Base-by-base conservation (phyloP, 1,284 basidiomycete species). In the Ustilago nuda region DNA sequence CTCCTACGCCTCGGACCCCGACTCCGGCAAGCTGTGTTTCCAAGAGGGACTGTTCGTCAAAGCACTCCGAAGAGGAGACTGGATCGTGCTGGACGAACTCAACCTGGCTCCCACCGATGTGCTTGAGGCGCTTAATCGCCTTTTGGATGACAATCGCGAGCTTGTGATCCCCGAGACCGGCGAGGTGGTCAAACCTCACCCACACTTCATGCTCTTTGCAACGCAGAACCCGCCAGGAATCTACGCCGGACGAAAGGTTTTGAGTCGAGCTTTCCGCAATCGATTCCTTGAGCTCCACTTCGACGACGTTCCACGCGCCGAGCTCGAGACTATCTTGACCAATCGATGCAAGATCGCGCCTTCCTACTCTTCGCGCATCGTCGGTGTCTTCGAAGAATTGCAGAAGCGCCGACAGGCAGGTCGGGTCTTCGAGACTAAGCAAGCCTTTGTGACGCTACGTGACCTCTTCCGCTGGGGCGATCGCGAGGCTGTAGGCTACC, bases 281-380 rank as follows among this genome's bases (percentile, higher is more conserved):
- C 93, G 97, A n/a, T 99, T 99, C 87, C 89, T 99, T 15, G 97
- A 99, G 87, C 93, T 99, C 39, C 95, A 99, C 86, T 99, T 99
- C 84, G 93, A 94, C 76, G 97, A 99, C 79, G 96, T 99, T 0
- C 97, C 97, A 0, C 93, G 96, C 85, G 89, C 89, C 15, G 97
- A 99, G 86, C 88, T 99, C 37, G 94, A 98, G 87, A 93, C 91
- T 1, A 99, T 99, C 48, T 61, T 85, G 7, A 78, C 80, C 43
- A 78, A 80, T 37, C 78, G 84, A 27, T 85, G 84, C 74, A 62
- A 61, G 32, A 85, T 85, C 41, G 78, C 84, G 9, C 83, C 80
- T 15, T 81, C 81, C n/a, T 96, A 98, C 83, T 94, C 93, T 5
- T 91, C 92, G 79, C 91, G 91, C 72, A 98, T 99, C 67, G 96